Evolutionary conservation across 306 rosid genomes (phyloP).

Genomic region (Cicer cuneatum): DNA sequence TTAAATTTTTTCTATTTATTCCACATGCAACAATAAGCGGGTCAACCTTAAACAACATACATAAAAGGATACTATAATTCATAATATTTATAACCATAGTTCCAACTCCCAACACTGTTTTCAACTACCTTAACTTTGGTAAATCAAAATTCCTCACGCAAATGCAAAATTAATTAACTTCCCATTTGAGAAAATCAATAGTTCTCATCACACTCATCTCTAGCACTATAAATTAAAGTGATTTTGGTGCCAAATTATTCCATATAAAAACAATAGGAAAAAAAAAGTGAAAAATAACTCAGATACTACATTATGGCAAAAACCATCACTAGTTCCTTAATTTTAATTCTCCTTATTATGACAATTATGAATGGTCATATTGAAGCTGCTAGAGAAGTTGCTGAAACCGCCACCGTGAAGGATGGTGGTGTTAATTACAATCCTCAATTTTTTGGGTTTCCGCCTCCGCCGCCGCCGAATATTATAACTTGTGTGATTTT

Average conservation of each 20-base stretch:
- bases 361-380: neutral
- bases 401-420: neutral
- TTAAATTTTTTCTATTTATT: neutral
- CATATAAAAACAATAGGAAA: slow-evolving; percentile 7
- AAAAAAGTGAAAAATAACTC: neutral
- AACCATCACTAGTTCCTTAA: neutral
- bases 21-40: neutral
- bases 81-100: neutral
- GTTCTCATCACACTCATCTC: neutral
- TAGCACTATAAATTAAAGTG: slow-evolving; percentile 30
- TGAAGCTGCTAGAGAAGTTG: neutral
- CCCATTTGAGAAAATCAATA: neutral
- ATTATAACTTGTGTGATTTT: neutral
- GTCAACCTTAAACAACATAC: slow-evolving; percentile 21
- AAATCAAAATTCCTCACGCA: slow-evolving; percentile 8
- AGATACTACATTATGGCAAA: slow-evolving; percentile 1
- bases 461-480: neutral
- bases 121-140: slow-evolving; percentile 2
- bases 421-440: neutral
- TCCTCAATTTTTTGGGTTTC: neutral
- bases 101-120: neutral
- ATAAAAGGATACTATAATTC: neutral
- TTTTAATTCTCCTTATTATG: neutral
- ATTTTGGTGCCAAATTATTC: neutral
- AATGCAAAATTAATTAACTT: slow-evolving; percentile 29